Evolutionary conservation across 257 asterid species (phyloP).

Genomic region (Plantago ovata): DNA sequence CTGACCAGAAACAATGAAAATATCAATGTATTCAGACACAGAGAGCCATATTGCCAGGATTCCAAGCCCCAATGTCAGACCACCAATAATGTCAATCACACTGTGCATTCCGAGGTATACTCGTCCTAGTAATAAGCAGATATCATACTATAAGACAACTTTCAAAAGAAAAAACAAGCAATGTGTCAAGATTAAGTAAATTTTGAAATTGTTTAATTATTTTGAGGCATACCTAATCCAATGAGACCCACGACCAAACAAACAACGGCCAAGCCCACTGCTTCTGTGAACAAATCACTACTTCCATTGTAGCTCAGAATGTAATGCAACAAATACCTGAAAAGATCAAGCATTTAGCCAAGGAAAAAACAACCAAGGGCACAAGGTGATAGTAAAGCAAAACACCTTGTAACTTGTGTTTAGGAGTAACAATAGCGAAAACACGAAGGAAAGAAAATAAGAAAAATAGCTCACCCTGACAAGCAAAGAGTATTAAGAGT

Average conservation of each 20-base stretch:
- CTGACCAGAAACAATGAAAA: conserved; percentile 67
- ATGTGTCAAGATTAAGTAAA: conserved; percentile 13
- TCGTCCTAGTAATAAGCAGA: conserved; percentile 52
- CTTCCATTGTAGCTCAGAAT: conserved; percentile 40
- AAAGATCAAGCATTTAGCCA: background rate
- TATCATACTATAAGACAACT: conserved; percentile 5
- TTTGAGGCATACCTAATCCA: conserved; percentile 56
- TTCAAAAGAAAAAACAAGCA: conserved; percentile 12
- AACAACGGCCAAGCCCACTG: conserved; percentile 44
- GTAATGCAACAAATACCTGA: conserved; percentile 76
- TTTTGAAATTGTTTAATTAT: conserved; percentile 13
- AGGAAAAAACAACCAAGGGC: background rate
- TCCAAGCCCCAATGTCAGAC: conserved; percentile 65
- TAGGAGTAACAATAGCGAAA: background rate
- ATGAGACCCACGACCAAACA: conserved; percentile 60
- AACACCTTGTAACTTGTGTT: background rate
- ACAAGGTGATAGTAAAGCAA: conserved; percentile 4
- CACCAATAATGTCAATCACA: conserved; percentile 70
- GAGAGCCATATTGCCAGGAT: conserved; percentile 76
- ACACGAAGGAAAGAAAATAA: no score
- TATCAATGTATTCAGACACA: conserved; percentile 54
- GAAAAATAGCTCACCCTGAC: conserved; percentile 57
- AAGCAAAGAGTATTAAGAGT: conserved; percentile 94
- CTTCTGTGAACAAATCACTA: conserved; percentile 27
- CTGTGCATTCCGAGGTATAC: conserved; percentile 98